phyloP scores from a whole-genome alignment of 78 protist genomes.

The Acrasis kona region DNA sequence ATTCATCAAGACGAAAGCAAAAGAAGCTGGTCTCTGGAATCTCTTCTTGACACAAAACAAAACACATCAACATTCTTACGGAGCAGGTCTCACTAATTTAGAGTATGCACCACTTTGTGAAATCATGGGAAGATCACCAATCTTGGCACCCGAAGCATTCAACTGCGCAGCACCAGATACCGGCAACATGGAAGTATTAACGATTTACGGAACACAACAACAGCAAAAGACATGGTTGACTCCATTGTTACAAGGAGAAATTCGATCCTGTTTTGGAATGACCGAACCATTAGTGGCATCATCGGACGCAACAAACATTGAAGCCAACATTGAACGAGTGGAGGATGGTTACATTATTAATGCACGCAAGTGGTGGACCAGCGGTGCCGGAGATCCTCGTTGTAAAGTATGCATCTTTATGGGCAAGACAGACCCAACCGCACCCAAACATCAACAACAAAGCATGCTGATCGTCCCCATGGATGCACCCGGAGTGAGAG shows the following conservation, averaged over 20 bases:
- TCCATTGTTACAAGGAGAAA: constrained; percentile 59
- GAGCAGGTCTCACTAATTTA: constrained; percentile 27
- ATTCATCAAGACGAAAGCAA: constrained; percentile 27
- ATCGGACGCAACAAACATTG: constrained; percentile 54
- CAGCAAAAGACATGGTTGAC: constrained; percentile 58
- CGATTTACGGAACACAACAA: constrained; percentile 44
- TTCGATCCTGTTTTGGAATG: constrained; percentile 67
- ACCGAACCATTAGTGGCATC: constrained; percentile 73
- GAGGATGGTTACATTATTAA: constrained; percentile 55
- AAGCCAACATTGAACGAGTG: neutral
- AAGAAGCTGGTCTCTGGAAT: constrained; percentile 28
- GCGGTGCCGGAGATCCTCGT: constrained; percentile 50
- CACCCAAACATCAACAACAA: constrained; percentile 36
- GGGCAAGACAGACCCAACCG: constrained; percentile 36
- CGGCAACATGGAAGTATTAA: constrained; percentile 75
- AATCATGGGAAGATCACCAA: constrained; percentile 27
- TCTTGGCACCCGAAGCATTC: constrained; percentile 4
- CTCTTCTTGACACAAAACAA: constrained; percentile 8
- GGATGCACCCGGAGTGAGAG: constrained; percentile 43
- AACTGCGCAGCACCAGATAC: constrained; percentile 83
- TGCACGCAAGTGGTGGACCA: constrained; percentile 62
- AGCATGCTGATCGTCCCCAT: constrained; percentile 69
- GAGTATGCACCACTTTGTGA: constrained; percentile 65
- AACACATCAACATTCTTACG: too few relatives aligned
- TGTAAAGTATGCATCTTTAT: constrained; percentile 45